Percentiles rank a stretch among this genome's conserved stretches.
phyloP scores from a whole-genome alignment of 768 basidiomycete genomes.

The Brasilioporus rufonigricans region DNA sequence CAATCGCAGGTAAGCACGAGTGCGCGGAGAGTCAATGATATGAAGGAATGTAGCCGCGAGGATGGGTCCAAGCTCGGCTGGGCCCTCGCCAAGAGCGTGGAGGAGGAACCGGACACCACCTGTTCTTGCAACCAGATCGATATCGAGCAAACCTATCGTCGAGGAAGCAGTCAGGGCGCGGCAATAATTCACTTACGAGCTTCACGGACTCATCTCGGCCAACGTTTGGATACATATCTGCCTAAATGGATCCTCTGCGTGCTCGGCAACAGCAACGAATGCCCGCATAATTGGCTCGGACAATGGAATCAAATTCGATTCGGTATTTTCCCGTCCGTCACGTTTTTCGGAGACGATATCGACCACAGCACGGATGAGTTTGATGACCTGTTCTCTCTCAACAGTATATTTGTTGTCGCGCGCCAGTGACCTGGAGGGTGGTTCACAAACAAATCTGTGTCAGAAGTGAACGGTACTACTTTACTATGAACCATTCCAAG shows the following conservation, averaged over 20 bases:
- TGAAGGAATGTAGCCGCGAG: slow-evolving; percentile 79
- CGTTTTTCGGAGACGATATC: slow-evolving; percentile 66
- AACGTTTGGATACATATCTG: slow-evolving; percentile 82
- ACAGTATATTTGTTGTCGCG: slow-evolving; percentile 79
- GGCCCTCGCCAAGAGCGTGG: slow-evolving; percentile 87
- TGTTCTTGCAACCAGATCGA: slow-evolving; percentile 74
- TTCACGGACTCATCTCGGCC: slow-evolving; percentile 76
- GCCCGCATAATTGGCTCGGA: slow-evolving; percentile 81
- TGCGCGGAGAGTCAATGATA: slow-evolving; percentile 82
- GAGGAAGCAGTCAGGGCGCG: slow-evolving; percentile 9
- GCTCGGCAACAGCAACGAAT: slow-evolving; percentile 91
- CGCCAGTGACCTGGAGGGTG: slow-evolving; percentile 62
- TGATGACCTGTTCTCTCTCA: slow-evolving; percentile 92
- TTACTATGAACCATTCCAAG: slow-evolving; percentile 88
- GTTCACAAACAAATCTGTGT: slow-evolving; percentile 1
- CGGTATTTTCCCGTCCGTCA: slow-evolving; percentile 38
- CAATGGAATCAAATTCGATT: slow-evolving; percentile 52
- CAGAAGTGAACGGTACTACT: slow-evolving; percentile 45
- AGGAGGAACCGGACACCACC: slow-evolving; percentile 86
- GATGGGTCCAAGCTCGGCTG: slow-evolving; percentile 73
- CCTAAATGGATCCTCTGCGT: slow-evolving; percentile 86
- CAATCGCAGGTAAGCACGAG: slow-evolving; percentile 70
- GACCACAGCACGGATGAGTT: slow-evolving; percentile 80
- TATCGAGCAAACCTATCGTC: slow-evolving; percentile 77
- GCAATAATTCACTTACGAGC: slow-evolving; percentile 3